phyloP scores from a whole-genome alignment of 306 rosid genomes.

The Trichosanthes truncata region DNA sequence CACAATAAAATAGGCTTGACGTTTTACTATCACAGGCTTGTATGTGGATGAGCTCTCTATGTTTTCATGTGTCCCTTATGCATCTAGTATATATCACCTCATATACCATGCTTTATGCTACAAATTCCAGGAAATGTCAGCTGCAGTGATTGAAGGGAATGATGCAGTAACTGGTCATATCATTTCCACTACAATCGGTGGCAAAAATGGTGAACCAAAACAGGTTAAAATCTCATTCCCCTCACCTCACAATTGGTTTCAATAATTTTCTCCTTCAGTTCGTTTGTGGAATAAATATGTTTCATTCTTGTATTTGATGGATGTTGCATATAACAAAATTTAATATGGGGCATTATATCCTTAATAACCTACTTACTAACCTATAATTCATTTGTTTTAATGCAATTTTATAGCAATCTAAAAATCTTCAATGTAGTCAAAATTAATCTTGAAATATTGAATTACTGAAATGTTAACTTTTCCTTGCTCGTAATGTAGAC shows the following conservation, averaged over 20 bases:
- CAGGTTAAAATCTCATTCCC: constrained; percentile 32
- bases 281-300: neutral
- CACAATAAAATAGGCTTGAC: neutral
- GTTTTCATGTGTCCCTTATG: neutral
- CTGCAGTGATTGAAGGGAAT: constrained; percentile 59
- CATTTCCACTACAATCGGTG: constrained; percentile 89
- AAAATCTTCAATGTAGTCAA: neutral
- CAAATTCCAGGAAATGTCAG: constrained; percentile 80
- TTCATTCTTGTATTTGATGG: neutral
- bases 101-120: constrained; percentile 13
- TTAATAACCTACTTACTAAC: neutral
- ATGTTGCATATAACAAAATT: neutral
- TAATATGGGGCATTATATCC: neutral
- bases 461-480: neutral
- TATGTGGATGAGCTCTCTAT: neutral
- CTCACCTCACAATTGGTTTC: neutral
- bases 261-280: constrained; percentile 5
- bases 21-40: neutral
- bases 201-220: constrained; percentile 94
- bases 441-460: neutral
- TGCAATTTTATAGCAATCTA: neutral
- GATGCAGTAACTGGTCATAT: constrained; percentile 84
- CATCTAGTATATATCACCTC: neutral
- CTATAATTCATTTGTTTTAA: neutral
- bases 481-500: constrained; percentile 68